Evolutionary conservation across 352 stramenopile species (phyloP).

Genomic region (Paralagenidium karlingii): DNA sequence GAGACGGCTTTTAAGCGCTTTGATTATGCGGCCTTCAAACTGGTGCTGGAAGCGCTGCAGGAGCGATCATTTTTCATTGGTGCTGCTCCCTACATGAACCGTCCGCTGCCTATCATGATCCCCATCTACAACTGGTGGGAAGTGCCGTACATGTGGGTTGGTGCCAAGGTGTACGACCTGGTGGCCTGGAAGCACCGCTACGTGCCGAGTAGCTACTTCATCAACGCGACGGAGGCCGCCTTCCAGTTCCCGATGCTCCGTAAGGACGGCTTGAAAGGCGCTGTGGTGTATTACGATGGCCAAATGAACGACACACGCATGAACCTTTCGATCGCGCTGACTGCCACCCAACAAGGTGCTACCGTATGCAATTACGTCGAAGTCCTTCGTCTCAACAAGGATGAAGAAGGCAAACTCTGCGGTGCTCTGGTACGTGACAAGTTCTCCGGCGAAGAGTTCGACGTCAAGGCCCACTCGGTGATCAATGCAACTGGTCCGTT

Average conservation of each 20-base stretch:
- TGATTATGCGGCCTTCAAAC: conserved; percentile 81
- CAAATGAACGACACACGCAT: conserved; percentile 95
- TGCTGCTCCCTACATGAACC: conserved; percentile 91
- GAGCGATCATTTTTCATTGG: conserved; percentile 89
- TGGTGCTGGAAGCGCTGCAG: conserved; percentile 89
- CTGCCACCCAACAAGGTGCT: conserved; percentile 88
- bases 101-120: conserved; percentile 92
- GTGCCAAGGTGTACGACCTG: conserved; percentile 89
- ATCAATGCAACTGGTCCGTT: conserved; percentile 94
- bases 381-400: conserved; percentile 77
- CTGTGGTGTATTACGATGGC: conserved; percentile 84
- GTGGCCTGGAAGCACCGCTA: conserved; percentile 82
- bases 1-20: conserved; percentile 91
- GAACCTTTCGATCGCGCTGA: conserved; percentile 90
- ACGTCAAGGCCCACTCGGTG: conserved; percentile 81
- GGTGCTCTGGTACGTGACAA: conserved; percentile 84
- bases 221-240: conserved; percentile 83
- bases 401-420: conserved; percentile 69
- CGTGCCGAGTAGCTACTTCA: conserved; percentile 84
- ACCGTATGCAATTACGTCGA: conserved; percentile 88
- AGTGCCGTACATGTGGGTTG: conserved; percentile 90
- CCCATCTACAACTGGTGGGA: conserved; percentile 93
- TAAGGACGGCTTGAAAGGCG: conserved; percentile 85
- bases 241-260: conserved; percentile 93
- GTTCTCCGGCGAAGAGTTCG: conserved; percentile 82